Percentiles rank a stretch among this genome's conserved stretches.
Conservation (phyloP, 2,329 filamentous ascomycete species). For the Hypoxylon sp. region DNA sequence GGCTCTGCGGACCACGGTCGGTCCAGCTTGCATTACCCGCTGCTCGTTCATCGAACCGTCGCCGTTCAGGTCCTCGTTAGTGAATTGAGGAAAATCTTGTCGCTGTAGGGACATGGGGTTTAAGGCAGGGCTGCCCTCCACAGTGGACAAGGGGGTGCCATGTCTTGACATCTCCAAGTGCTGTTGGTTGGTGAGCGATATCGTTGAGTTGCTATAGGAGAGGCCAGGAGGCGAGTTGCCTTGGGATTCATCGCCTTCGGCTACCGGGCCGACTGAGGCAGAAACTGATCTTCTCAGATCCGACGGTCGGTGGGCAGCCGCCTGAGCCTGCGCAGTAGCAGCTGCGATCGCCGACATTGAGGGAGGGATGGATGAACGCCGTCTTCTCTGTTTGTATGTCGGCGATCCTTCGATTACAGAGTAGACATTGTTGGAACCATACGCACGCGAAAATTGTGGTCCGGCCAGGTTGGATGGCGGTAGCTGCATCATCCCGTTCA, state of each 20-base stretch:
- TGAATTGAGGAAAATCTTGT: conserved; percentile 76
- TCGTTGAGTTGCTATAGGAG: conserved; percentile 77
- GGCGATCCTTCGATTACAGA: conserved; percentile 97
- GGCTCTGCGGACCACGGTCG: conserved; percentile 86
- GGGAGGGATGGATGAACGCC: conserved; percentile 91
- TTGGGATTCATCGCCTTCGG: conserved; percentile 82
- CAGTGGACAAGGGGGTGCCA: conserved; percentile 86
- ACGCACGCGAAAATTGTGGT: conserved; percentile 82
- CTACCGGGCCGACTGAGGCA: conserved; percentile 83
- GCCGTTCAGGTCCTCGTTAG: conserved; percentile 71
- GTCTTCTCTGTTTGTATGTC: conserved; percentile 96
- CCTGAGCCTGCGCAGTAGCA: conserved; percentile 68
- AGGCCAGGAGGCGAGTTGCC: conserved; percentile 84
- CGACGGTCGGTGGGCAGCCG: conserved; percentile 81
- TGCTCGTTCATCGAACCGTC: conserved; percentile 72
- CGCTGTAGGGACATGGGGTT: conserved; percentile 77
- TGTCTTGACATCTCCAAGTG: conserved; percentile 90
- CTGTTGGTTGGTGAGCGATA: conserved; percentile 74
- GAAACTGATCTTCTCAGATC: conserved; percentile 94
- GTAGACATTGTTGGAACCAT: conserved; percentile 83
- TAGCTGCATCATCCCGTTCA: conserved; percentile 92
- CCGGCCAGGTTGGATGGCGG: conserved; percentile 87
- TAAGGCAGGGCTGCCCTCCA: conserved; percentile 84
- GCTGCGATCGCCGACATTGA: conserved; percentile 77
- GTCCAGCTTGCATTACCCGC: conserved; percentile 76